phyloP scores from a whole-genome alignment of 129 eudicot genomes.

The Tagetes erecta region DNA sequence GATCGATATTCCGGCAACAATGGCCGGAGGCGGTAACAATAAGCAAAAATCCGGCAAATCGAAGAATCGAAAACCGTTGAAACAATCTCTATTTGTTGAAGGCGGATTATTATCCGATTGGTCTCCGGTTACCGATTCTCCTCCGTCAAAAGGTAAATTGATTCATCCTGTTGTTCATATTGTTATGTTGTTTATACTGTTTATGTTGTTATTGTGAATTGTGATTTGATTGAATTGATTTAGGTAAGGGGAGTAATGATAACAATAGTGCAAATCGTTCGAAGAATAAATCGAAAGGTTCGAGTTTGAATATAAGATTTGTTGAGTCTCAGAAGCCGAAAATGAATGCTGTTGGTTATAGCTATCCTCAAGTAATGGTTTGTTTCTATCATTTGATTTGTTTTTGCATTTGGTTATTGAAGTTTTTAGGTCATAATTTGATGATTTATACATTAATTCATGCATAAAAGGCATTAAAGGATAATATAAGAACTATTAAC shows the following conservation, averaged over 20 bases:
- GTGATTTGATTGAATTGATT: slow-evolving; percentile 1
- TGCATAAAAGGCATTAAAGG: not conserved
- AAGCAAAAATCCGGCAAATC: slow-evolving; percentile 40
- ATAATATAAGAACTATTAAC: too few species aligned
- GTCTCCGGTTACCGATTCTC: slow-evolving; percentile 40
- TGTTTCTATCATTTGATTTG: not conserved
- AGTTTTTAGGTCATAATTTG: not conserved
- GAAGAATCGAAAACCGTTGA: slow-evolving; percentile 24
- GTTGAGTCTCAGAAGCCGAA: slow-evolving; percentile 37
- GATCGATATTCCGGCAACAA: slow-evolving; percentile 15
- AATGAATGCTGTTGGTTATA: slow-evolving; percentile 51
- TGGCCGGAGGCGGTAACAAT: slow-evolving; percentile 48
- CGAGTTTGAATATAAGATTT: slow-evolving; percentile 26
- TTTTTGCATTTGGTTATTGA: not conserved
- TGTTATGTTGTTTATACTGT: not conserved
- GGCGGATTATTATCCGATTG: slow-evolving; percentile 69
- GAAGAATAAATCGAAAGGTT: slow-evolving; percentile 33
- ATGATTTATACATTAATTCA: not conserved
- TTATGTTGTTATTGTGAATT: not conserved
- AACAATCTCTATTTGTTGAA: slow-evolving; percentile 44
- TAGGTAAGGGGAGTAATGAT: slow-evolving; percentile 31
- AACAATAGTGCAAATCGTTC: slow-evolving; percentile 11
- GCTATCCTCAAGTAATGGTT: slow-evolving; percentile 41
- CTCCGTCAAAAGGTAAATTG: slow-evolving; percentile 47
- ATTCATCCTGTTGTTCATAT: not conserved